Percentiles rank a stretch among this genome's conserved stretches.
These are phyloP conservation scores for Dimocarpus longan DNA, from an alignment of 345 rosid genomes.

Conservation along the genomic window DNA sequence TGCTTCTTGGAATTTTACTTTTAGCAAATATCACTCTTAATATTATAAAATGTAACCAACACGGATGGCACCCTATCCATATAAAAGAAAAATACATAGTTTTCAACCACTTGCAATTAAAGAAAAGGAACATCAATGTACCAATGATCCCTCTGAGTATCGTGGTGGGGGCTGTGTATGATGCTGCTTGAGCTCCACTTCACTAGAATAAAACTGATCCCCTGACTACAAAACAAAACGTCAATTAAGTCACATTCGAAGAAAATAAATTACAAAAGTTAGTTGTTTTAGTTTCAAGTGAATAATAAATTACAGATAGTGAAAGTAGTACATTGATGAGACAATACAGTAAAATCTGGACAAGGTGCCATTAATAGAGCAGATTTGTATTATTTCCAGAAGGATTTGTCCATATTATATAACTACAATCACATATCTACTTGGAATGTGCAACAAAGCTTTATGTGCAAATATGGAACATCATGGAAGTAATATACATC, in stretches of 20 bases:
- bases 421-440: background rate
- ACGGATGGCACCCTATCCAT: background rate
- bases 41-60: background rate
- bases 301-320: slow-evolving; percentile 11
- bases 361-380: background rate
- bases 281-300: background rate
- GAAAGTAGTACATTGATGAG: slow-evolving; percentile 2
- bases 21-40: background rate
- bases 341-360: background rate
- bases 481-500: slow-evolving; percentile 9
- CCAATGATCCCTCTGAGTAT: slow-evolving; percentile 94
- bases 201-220: slow-evolving; percentile 51
- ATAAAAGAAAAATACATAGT: background rate
- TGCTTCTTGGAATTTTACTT: background rate
- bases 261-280: slow-evolving; percentile 11
- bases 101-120: slow-evolving; percentile 23
- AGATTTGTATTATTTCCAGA: slow-evolving; percentile 4
- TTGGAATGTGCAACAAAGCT: background rate
- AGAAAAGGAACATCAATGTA: slow-evolving; percentile 35
- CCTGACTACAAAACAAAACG: slow-evolving; percentile 55
- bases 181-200: slow-evolving; percentile 71
- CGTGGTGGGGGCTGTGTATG: slow-evolving; percentile 81
- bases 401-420: background rate
- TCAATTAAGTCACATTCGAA: slow-evolving; percentile 2
- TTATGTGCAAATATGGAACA: background rate